Evolutionary conservation across 2,329 filamentous ascomycete genomes (phyloP), one percentile per base, ranked within the genome.

Genomic region (Aureobasidium sp.): DNA sequence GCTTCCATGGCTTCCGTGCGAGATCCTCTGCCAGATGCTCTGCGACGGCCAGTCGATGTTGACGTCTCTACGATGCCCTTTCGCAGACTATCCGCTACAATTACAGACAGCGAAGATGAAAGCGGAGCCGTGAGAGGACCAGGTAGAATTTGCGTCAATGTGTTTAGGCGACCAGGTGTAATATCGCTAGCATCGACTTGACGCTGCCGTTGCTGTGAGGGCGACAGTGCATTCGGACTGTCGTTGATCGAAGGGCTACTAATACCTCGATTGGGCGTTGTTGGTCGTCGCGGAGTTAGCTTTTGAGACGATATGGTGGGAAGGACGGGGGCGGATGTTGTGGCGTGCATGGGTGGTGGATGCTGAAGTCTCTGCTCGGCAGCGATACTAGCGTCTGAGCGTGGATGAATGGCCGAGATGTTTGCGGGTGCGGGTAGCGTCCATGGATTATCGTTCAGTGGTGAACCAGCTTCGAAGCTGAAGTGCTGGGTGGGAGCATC

Each of bases 61-160:
- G 64, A 63, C 21, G 62, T 64, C 13, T 71, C 54, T 21, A 58
- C 69, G 21, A 82, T 76, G 14, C 82, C 81, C 16, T 82, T 80
- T n/a, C 84, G 79, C 30, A 87, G 75, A 27, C 84, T 81, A 65
- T 88, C 85, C 9, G 85, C 85, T 6, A 88, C 83, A 51, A 88
- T 81, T 1, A 82, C 85, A 14, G 79, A 83, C 16, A 89, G 76
- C 0, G 81, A 81, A 1, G 79, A 81, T 2, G 81, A 85, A 1
- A 88, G 75, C 0, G 86, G 84, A 34, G 81, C 81, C 1, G 85
- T 78, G 5, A 88, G 73, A 6, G 83, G 81, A 0, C 82, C 82
- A 4, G 81, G 81, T 4, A 83, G 77, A 41, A 88, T 81, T 3
- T 78, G 79, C 3, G 77, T 77, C 21, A 83, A 76, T 21, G 44